These are phyloP conservation scores for Linnemannia zychae DNA, from an alignment of 192 early-diverging fungal species.

Conservation along the genomic window DNA sequence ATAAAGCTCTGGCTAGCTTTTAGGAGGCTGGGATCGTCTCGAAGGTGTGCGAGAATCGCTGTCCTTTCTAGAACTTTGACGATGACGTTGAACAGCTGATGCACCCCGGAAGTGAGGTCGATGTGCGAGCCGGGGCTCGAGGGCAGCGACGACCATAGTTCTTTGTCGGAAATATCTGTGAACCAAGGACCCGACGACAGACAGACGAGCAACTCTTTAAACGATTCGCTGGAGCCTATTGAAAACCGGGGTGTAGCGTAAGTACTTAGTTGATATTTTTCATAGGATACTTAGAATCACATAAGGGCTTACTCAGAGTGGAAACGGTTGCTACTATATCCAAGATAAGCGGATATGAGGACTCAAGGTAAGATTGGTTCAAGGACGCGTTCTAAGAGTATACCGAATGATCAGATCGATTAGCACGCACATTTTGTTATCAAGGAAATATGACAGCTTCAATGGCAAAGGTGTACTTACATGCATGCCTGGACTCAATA, in stretches of 20 bases:
- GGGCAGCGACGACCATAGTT: slow-evolving; percentile 24
- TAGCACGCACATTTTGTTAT: not conserved
- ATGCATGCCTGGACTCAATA: slow-evolving; percentile 54
- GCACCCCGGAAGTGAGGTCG: slow-evolving; percentile 4
- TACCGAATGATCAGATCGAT: not conserved
- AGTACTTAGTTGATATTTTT: not conserved
- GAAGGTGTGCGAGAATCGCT: slow-evolving; percentile 27
- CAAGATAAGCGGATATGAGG: slow-evolving; percentile 38
- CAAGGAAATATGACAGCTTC: not conserved
- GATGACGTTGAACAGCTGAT: slow-evolving; percentile 19
- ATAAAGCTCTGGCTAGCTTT: slow-evolving; percentile 26
- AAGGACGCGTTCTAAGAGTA: slow-evolving; percentile 20
- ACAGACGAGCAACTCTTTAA: slow-evolving; percentile 33
- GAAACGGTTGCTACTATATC: slow-evolving; percentile 29
- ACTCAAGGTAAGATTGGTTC: slow-evolving; percentile 28
- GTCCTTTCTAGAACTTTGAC: slow-evolving; percentile 22
- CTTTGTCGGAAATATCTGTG: slow-evolving; percentile 9
- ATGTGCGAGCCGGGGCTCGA: slow-evolving; percentile 4
- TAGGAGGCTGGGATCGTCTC: slow-evolving; percentile 20
- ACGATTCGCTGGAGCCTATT: slow-evolving; percentile 13
- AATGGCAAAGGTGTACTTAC: not conserved
- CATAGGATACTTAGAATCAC: not conserved
- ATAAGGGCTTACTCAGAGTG: slow-evolving; percentile 8
- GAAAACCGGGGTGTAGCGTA: not conserved
- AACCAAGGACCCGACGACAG: slow-evolving; percentile 51